phyloP scores from a whole-genome alignment of 768 basidiomycete genomes.

The Boletus tomentosulus region DNA sequence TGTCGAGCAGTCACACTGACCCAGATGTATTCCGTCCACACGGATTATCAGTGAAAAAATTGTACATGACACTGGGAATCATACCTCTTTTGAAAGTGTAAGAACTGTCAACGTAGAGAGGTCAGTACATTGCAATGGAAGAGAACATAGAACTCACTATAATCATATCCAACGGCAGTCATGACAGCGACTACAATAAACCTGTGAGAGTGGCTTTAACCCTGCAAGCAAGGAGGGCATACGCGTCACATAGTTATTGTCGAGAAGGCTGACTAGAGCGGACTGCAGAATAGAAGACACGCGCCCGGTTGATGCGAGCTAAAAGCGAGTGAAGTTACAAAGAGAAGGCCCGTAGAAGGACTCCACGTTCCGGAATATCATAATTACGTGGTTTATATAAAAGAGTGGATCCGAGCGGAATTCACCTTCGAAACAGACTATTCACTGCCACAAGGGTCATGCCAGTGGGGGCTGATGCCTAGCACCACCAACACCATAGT shows the following conservation, averaged over 20 bases:
- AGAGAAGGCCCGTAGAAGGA: too few species aligned
- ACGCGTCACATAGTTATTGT: neutral
- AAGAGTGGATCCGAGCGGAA: too few species aligned
- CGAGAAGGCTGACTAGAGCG: neutral
- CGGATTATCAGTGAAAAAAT: neutral
- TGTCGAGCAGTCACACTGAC: neutral
- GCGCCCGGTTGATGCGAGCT: too few species aligned
- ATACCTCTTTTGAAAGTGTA: constrained; percentile 3
- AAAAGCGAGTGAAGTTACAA: too few species aligned
- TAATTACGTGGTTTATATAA: too few species aligned
- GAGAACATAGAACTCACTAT: neutral
- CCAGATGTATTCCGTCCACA: neutral
- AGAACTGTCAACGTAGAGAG: neutral
- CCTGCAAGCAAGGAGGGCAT: neutral
- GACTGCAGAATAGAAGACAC: neutral
- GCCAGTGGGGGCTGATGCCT: too few species aligned
- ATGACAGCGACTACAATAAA: neutral
- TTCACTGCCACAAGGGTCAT: too few species aligned
- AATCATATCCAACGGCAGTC: neutral
- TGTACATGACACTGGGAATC: neutral
- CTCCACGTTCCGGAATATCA: too few species aligned
- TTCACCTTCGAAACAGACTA: too few species aligned
- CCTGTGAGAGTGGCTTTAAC: neutral
- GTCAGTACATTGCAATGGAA: neutral
- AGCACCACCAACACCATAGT: too few species aligned